Base-by-base conservation (phyloP, 768 basidiomycete species). In the Hypholoma fasciculare region DNA sequence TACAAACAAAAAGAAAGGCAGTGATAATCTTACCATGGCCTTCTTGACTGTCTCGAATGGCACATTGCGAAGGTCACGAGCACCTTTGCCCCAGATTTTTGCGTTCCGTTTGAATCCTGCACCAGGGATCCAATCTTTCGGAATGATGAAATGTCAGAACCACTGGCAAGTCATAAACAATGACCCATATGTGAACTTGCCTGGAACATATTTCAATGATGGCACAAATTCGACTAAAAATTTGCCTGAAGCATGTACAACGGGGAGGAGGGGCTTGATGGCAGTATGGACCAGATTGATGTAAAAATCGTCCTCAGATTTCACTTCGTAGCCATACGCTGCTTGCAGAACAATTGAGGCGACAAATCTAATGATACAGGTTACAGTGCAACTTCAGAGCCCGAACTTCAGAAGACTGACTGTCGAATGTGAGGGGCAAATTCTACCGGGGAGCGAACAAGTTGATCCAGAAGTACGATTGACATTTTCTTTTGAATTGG, bases 211-310 rank as follows among this genome's bases (percentile, higher is more conserved):
- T 58, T 68, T 71, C 56, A 76, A 61, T 9, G 63, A 38, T 13
- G 76, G 74, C 34, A 75, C 56, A 37, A 61, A 68, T 36, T 77
- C 81, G 2, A 82, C 81, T 8, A 79, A 61, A 56, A 71, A 80
- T 0, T 67, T 65, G 11, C 53, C 43, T 23, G 78, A 76, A 17
- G 72, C 70, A 59, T 75, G 72, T 12, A 72, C 71, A 4, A 73
- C 72, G 37, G 65, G 65, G 61, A 55, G 27, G 54, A 74, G 46
- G 48, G 70, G 63, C 12, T 69, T 56, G 9, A 71, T 61, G 7
- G 74, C 71, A 3, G 65, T 61, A 17, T 79, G 70, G 5, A 71
- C 75, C 3, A 76, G 62, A 7, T 67, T 47, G 8, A 82, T 63
- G 50, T 78, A 73, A 14, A 68, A 73, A 52, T 82, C 79, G 0